These are phyloP conservation scores for Taiwanofungus camphoratus DNA, from an alignment of 1,284 basidiomycete genomes.

Conservation along the genomic window DNA sequence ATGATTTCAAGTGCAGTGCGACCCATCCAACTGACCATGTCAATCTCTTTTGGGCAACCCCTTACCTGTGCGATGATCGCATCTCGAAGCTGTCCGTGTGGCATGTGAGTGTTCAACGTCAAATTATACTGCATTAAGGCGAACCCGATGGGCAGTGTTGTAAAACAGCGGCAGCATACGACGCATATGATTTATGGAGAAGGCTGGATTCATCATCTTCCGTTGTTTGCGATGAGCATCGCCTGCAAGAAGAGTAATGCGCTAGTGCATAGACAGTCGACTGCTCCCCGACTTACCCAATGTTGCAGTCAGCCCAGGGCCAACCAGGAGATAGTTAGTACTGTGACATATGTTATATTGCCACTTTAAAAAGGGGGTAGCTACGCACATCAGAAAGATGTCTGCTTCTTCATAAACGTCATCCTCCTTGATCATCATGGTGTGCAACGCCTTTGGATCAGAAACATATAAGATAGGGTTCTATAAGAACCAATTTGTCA, in stretches of 20 bases:
- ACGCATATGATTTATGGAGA: conserved; percentile 19
- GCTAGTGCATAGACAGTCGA: background rate
- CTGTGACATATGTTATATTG: background rate
- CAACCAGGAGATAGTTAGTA: conserved; percentile 5
- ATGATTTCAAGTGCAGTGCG: conserved; percentile 31
- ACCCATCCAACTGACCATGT: conserved; percentile 28
- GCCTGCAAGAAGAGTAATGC: conserved; percentile 9
- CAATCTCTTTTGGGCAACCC: conserved; percentile 20
- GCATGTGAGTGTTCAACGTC: background rate
- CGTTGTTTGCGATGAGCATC: conserved; percentile 19
- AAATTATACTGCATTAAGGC: conserved; percentile 5
- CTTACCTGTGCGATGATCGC: conserved; percentile 14
- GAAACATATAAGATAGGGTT: conserved; percentile 13
- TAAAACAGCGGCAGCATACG: conserved; percentile 19
- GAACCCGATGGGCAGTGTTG: conserved; percentile 4
- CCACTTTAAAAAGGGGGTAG: background rate
- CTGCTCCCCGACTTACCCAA: conserved; percentile 6
- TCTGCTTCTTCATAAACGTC: conserved; percentile 12
- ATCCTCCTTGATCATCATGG: conserved; percentile 12
- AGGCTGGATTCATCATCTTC: conserved; percentile 23
- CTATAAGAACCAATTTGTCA: conserved; percentile 3
- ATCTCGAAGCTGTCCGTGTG: conserved; percentile 13
- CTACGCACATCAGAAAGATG: conserved; percentile 10
- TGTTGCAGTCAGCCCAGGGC: conserved; percentile 14
- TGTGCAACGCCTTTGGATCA: conserved; percentile 14